A percentile compares a stretch with the other conserved stretches of the same genome.
phyloP scores from a whole-genome alignment of 148 eudicot genomes.

The Gaultheria prostrata region DNA sequence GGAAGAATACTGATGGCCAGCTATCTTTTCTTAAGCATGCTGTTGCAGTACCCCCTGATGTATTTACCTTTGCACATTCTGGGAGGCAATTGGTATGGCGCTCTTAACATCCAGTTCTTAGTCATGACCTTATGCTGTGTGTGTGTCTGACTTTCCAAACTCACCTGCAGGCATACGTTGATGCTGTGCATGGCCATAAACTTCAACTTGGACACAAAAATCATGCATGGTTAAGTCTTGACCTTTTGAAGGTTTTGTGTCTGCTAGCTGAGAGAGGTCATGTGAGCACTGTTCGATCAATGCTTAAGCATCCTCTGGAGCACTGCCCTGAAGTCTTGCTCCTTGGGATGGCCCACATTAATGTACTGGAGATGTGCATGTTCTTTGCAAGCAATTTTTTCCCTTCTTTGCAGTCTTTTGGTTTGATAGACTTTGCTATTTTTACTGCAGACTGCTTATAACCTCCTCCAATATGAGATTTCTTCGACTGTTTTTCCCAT shows the following conservation, averaged over 20 bases:
- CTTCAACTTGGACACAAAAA: conserved; percentile 59
- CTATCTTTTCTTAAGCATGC: conserved; percentile 86
- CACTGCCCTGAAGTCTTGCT: conserved; percentile 85
- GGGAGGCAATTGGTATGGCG: conserved; percentile 67
- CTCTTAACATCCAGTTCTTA: conserved; percentile 12
- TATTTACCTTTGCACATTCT: conserved; percentile 79
- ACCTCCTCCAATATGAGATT: conserved; percentile 75
- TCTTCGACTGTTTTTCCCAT: conserved; percentile 54
- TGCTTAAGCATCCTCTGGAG: conserved; percentile 75
- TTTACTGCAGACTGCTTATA: conserved; percentile 70
- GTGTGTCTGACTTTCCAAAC: conserved; percentile 8
- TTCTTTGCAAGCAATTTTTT: not conserved
- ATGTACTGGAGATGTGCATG: conserved; percentile 42
- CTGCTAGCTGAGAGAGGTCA: conserved; percentile 89
- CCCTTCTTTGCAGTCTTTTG: not conserved
- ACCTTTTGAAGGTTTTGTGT: conserved; percentile 83
- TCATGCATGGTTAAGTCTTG: conserved; percentile 86
- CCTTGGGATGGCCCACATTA: conserved; percentile 82
- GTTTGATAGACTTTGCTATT: conserved; percentile 16
- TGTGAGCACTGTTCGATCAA: conserved; percentile 55
- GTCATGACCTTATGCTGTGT: conserved; percentile 7
- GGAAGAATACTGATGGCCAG: conserved; percentile 94
- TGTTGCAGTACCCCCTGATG: conserved; percentile 68
- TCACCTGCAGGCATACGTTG: conserved; percentile 57
- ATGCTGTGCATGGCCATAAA: conserved; percentile 59